Conservation (phyloP, 306 rosid genomes). For the Citrullus colocynthis region DNA sequence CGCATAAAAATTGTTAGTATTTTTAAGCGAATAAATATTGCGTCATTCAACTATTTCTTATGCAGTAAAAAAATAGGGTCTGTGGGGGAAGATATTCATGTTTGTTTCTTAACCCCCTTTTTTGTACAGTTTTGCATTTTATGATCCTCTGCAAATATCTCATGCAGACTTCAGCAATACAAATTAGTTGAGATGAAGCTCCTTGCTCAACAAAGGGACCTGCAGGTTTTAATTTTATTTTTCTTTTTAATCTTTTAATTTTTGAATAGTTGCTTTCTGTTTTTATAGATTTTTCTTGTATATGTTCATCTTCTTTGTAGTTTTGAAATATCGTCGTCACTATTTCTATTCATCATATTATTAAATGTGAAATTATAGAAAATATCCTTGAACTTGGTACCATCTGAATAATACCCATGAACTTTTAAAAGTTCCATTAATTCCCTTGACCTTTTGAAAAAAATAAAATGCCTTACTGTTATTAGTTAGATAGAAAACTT, state of each 20-base stretch:
- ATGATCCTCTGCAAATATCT: slow-evolving; percentile 3
- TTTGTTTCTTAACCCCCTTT: not conserved
- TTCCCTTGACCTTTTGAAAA: too few relatives aligned
- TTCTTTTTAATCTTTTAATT: not conserved
- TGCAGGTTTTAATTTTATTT: slow-evolving; percentile 34
- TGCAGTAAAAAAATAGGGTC: not conserved
- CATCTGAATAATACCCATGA: too few relatives aligned
- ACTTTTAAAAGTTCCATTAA: too few relatives aligned
- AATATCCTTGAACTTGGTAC: too few relatives aligned
- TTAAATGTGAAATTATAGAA: too few relatives aligned
- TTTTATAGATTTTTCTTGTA: not conserved
- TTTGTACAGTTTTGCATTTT: not conserved
- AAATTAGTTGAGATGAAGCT: slow-evolving; percentile 95
- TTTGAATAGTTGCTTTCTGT: not conserved
- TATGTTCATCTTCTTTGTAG: not conserved
- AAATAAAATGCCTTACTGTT: too few relatives aligned
- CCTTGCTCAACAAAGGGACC: slow-evolving; percentile 92
- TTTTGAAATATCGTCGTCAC: not conserved
- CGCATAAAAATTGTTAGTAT: not conserved
- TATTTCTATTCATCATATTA: not conserved
- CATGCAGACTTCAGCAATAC: slow-evolving; percentile 90
- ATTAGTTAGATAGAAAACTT: too few relatives aligned
- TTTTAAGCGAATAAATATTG: not conserved
- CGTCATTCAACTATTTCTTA: not conserved
- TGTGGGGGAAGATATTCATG: not conserved